Percentiles rank a stretch among this genome's conserved stretches.
These are phyloP conservation scores for Heterobasidion irregulare DNA, from an alignment of 1,284 basidiomycete species.

Conservation along the genomic window DNA sequence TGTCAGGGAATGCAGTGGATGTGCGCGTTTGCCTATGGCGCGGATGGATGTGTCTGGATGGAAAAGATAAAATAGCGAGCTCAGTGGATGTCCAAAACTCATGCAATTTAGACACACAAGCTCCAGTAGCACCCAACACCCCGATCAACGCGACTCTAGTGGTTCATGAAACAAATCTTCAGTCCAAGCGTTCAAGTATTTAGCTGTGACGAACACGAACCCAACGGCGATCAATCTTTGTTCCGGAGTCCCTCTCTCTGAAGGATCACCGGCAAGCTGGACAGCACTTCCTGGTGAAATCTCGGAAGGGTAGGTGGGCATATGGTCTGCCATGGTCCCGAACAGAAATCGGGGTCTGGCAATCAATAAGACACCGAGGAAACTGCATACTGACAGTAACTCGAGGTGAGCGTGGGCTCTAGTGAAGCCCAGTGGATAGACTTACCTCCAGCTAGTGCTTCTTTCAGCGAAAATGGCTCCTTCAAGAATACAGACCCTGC, in stretches of 20 bases:
- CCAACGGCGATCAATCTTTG: constrained; percentile 30
- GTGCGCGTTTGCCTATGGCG: constrained; percentile 66
- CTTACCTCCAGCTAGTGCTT: constrained; percentile 59
- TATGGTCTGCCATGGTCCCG: constrained; percentile 11
- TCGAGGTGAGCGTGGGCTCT: constrained; percentile 10
- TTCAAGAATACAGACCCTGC: constrained; percentile 60
- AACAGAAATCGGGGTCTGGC: constrained; percentile 30
- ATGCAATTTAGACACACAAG: constrained; percentile 33
- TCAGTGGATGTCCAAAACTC: background rate
- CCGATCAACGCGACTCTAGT: constrained; percentile 46
- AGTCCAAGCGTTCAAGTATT: too few relatives aligned
- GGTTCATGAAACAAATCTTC: background rate
- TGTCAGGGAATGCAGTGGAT: constrained; percentile 64
- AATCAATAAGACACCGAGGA: constrained; percentile 46
- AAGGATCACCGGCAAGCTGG: background rate
- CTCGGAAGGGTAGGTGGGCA: constrained; percentile 4
- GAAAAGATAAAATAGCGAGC: background rate
- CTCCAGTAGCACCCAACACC: constrained; percentile 51
- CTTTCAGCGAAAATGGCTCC: constrained; percentile 51
- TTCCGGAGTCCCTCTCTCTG: constrained; percentile 18
- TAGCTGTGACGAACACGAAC: constrained; percentile 11
- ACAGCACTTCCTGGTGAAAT: constrained; percentile 1
- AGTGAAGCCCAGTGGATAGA: constrained; percentile 27
- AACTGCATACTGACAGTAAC: constrained; percentile 25
- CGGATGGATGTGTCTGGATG: constrained; percentile 54